Conservation (phyloP, 768 basidiomycete species). For the Boletus fagicola region DNA sequence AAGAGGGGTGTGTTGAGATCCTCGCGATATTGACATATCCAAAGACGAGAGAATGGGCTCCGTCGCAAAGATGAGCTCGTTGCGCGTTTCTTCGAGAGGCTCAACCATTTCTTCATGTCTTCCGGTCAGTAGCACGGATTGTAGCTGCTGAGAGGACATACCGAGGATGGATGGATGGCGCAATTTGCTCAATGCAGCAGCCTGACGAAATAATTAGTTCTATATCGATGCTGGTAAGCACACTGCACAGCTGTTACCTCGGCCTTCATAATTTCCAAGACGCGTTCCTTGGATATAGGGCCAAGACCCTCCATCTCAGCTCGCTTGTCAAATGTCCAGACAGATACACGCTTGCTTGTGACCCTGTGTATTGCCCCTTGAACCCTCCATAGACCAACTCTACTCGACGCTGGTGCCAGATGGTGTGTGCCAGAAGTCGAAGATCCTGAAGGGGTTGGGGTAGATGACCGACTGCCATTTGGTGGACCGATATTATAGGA, state of each 20-base stretch:
- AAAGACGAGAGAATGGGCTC: conserved; percentile 86
- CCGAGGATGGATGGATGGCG: conserved; percentile 93
- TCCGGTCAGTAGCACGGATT: conserved; percentile 4
- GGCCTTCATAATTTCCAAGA: conserved; percentile 81
- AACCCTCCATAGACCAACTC: conserved; percentile 87
- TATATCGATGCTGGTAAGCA: neutral
- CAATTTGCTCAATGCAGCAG: conserved; percentile 76
- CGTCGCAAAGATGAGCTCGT: conserved; percentile 88
- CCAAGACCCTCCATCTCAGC: conserved; percentile 71
- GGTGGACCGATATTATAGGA: conserved; percentile 63
- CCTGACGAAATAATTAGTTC: conserved; percentile 45
- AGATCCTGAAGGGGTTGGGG: conserved; percentile 35
- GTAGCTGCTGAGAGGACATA: conserved; percentile 31
- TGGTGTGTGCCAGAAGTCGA: conserved; percentile 37
- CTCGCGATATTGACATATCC: conserved; percentile 69
- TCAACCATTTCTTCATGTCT: conserved; percentile 84
- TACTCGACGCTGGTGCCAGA: conserved; percentile 43
- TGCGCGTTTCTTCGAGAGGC: conserved; percentile 90
- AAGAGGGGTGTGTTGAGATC: conserved; percentile 50
- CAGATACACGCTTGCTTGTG: conserved; percentile 84
- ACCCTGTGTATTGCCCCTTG: conserved; percentile 85
- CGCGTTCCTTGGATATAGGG: conserved; percentile 63
- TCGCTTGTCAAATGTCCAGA: conserved; percentile 91
- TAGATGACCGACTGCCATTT: conserved; percentile 38
- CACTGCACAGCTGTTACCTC: conserved; percentile 72